A percentile compares a stretch with the other conserved stretches of the same genome.
Conservation (phyloP, 2,329 filamentous ascomycete genomes). For the Fusarium sp. region DNA sequence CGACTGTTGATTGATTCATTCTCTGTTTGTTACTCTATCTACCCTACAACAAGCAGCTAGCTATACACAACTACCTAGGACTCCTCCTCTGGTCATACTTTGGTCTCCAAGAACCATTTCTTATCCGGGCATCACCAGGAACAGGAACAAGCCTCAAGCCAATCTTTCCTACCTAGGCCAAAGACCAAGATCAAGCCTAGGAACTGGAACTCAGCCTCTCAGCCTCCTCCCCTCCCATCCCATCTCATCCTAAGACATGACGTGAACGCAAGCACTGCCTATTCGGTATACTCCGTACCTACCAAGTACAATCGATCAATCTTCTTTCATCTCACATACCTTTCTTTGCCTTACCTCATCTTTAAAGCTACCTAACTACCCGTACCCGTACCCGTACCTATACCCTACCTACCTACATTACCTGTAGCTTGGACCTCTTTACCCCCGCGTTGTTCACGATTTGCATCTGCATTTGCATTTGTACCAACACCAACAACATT, state of each 20-base stretch:
- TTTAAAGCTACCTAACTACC: conserved; percentile 10
- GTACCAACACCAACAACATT: background rate
- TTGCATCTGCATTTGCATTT: conserved; percentile 6
- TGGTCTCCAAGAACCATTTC: background rate
- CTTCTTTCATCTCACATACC: conserved; percentile 3
- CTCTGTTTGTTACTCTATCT: conserved; percentile 2
- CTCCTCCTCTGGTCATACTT: background rate
- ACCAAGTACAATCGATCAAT: background rate
- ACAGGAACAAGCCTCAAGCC: conserved; percentile 11
- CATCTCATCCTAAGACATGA: conserved; percentile 49
- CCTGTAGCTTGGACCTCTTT: conserved; percentile 27
- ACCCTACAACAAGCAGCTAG: background rate
- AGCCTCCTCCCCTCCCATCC: conserved; percentile 27
- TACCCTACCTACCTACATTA: background rate
- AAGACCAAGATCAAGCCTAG: conserved; percentile 7
- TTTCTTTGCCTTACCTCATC: conserved; percentile 4
- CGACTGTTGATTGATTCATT: conserved; percentile 30
- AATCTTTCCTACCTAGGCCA: background rate
- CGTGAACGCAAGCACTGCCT: conserved; percentile 47
- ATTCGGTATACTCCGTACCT: conserved; percentile 24
- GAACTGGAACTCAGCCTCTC: conserved; percentile 30
- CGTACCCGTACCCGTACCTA: background rate
- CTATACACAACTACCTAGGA: background rate
- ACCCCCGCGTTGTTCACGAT: conserved; percentile 31
- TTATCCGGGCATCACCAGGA: conserved; percentile 29